phyloP scores from a whole-genome alignment of 2,329 filamentous ascomycete species.

The Sarocladium strictum region DNA sequence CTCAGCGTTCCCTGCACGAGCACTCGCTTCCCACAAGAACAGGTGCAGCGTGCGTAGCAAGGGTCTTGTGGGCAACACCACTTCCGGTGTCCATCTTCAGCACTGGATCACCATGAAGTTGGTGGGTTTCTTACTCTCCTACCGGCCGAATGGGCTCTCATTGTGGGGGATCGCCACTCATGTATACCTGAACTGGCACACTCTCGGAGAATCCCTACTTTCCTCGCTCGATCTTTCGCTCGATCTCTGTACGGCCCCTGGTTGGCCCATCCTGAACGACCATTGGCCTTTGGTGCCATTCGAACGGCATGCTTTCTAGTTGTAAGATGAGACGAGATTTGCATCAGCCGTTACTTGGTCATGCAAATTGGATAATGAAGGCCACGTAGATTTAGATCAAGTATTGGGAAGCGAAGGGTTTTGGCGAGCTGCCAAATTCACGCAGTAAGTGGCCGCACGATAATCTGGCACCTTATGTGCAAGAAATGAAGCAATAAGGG shows the following conservation, averaged over 20 bases:
- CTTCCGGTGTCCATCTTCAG: background rate
- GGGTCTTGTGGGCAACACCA: background rate
- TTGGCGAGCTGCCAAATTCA: too few species aligned
- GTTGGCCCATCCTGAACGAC: background rate
- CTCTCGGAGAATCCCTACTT: slow-evolving; percentile 29
- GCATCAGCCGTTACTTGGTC: too few species aligned
- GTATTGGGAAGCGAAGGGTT: too few species aligned
- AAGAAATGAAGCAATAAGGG: too few species aligned
- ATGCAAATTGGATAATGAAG: too few species aligned
- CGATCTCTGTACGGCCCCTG: background rate
- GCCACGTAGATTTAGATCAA: too few species aligned
- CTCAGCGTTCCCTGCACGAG: too few species aligned
- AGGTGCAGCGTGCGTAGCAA: too few species aligned
- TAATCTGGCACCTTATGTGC: too few species aligned
- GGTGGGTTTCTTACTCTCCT: background rate
- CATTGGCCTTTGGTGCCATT: background rate
- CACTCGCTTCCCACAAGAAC: too few species aligned
- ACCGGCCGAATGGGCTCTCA: background rate
- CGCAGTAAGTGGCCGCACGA: too few species aligned
- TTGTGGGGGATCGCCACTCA: slow-evolving; percentile 10
- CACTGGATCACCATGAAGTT: background rate
- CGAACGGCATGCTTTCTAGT: background rate
- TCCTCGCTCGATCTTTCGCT: slow-evolving; percentile 8
- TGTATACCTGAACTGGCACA: slow-evolving; percentile 17
- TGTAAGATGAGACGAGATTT: too few species aligned